Evolutionary conservation across 495 filamentous ascomycete species (phyloP).

Genomic region (Trichoderma erinaceum): DNA sequence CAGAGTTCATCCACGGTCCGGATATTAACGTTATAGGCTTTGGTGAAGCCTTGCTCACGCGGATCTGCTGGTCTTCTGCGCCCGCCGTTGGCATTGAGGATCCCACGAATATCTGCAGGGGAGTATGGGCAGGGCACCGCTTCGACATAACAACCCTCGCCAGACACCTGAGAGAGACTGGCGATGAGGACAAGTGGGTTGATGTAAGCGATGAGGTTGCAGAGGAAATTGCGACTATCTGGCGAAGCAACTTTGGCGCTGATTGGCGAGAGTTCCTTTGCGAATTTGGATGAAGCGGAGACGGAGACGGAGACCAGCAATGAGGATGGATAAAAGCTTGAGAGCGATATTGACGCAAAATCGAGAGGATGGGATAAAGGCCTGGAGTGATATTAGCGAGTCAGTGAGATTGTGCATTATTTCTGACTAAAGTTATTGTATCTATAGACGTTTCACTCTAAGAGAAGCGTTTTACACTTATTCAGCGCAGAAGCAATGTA

Average conservation of each 20-base stretch:
- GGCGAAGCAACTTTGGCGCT: background rate
- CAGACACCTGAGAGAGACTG: conserved; percentile 13
- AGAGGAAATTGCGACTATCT: background rate
- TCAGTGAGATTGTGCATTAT: too few species aligned
- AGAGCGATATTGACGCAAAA: too few species aligned
- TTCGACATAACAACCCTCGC: conserved; percentile 15
- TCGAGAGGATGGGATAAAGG: too few species aligned
- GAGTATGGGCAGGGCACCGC: conserved; percentile 26
- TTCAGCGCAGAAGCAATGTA: too few species aligned
- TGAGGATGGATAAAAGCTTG: too few species aligned
- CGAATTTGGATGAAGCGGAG: too few species aligned
- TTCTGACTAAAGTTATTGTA: too few species aligned
- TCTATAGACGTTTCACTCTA: too few species aligned
- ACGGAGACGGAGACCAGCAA: too few species aligned
- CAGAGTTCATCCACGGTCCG: conserved; percentile 13
- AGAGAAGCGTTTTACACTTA: too few species aligned
- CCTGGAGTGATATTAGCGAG: too few species aligned
- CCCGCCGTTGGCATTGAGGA: background rate
- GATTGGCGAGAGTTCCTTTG: background rate
- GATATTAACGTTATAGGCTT: background rate
- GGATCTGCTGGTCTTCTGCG: background rate
- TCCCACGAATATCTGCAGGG: conserved; percentile 16
- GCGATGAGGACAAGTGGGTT: background rate
- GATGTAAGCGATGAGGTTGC: background rate
- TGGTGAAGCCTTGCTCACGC: background rate